A percentile compares a stretch with the other conserved stretches of the same genome.
Conservation (phyloP, 2,329 filamentous ascomycete species). For the Spiromastix sp. region DNA sequence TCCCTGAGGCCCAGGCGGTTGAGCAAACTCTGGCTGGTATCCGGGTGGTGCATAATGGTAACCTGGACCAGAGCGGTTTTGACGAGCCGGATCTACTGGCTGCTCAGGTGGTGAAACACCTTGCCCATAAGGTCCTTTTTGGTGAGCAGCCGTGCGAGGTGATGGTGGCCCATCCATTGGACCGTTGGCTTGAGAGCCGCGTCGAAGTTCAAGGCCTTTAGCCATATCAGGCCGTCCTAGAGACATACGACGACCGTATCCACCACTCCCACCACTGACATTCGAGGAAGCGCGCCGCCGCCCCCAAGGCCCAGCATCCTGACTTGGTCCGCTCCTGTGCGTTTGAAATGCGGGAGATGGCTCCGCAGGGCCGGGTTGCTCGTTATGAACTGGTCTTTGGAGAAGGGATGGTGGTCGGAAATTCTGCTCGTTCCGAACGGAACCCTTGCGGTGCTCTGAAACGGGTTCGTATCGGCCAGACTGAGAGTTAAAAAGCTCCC, state of each 20-base stretch:
- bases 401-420: slow-evolving; percentile 66
- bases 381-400: slow-evolving; percentile 58
- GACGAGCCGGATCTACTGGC: slow-evolving; percentile 18
- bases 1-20: slow-evolving; percentile 9
- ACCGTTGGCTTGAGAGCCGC: slow-evolving; percentile 30
- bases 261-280: slow-evolving; percentile 75
- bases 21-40: slow-evolving; percentile 13
- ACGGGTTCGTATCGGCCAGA: slow-evolving; percentile 90
- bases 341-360: slow-evolving; percentile 82
- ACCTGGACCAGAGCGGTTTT: slow-evolving; percentile 19
- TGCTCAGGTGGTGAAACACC: slow-evolving; percentile 20
- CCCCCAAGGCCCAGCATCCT: slow-evolving; percentile 52
- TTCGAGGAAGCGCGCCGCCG: slow-evolving; percentile 82
- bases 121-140: slow-evolving; percentile 13
- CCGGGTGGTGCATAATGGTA: slow-evolving; percentile 19
- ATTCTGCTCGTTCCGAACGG: slow-evolving; percentile 55
- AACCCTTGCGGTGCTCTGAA: slow-evolving; percentile 59
- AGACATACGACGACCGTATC: slow-evolving; percentile 54
- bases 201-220: slow-evolving; percentile 28
- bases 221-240: slow-evolving; percentile 38
- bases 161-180: slow-evolving; percentile 23
- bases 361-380: slow-evolving; percentile 59
- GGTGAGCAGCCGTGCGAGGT: slow-evolving; percentile 13
- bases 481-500: slow-evolving; percentile 89
- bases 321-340: slow-evolving; percentile 54